These are phyloP conservation scores for Haematococcus lacustris DNA, from an alignment of 139 green algal genomes.

Conservation along the genomic window DNA sequence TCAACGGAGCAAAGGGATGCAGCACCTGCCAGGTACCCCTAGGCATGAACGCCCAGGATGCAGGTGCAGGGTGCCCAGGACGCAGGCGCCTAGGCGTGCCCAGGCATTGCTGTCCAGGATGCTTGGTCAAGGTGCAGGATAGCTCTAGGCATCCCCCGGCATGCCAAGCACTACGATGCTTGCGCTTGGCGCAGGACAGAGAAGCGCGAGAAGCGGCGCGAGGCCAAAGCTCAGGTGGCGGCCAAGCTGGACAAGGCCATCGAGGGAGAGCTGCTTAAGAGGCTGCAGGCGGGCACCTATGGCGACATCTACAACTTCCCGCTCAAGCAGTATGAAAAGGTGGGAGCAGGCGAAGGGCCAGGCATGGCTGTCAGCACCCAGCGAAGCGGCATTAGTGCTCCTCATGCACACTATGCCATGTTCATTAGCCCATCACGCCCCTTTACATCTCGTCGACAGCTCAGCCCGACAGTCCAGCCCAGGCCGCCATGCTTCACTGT, in stretches of 20 bases:
- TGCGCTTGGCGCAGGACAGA: too few species aligned
- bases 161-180: too few species aligned
- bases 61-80: too few species aligned
- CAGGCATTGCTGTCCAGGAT: too few species aligned
- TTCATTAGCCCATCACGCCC: too few species aligned
- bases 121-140: too few species aligned
- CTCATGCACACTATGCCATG: not conserved
- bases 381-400: not conserved
- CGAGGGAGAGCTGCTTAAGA: constrained; percentile 86
- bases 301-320: constrained; percentile 99
- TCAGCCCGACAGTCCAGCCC: not conserved
- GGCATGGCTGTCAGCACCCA: not conserved
- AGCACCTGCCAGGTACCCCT: too few species aligned
- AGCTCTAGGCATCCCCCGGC: too few species aligned
- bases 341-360: constrained; percentile 2
- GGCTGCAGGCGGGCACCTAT: constrained; percentile 93
- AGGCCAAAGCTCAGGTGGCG: constrained; percentile 87
- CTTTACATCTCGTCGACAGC: not conserved
- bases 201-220: constrained; percentile 70
- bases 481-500: not conserved
- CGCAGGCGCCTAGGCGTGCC: too few species aligned
- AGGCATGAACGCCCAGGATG: too few species aligned
- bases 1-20: too few species aligned
- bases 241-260: constrained; percentile 84
- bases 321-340: constrained; percentile 82